phyloP scores from a whole-genome alignment of 2,329 filamentous ascomycete species.

The Aspergillus cejpii region DNA sequence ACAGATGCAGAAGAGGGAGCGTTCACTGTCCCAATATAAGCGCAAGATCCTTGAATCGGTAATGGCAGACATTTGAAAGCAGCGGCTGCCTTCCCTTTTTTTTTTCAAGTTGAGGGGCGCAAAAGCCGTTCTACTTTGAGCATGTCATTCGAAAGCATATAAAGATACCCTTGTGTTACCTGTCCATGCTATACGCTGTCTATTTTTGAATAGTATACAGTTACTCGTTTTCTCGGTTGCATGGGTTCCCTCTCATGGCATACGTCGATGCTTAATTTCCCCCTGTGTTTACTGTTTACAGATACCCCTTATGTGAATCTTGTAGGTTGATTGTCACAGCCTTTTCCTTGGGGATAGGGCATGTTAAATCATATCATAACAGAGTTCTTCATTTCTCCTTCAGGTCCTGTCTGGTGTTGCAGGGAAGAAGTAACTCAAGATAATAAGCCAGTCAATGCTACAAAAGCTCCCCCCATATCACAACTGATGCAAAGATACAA shows the following conservation, averaged over 20 bases:
- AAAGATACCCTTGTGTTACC: background rate
- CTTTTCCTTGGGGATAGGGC: background rate
- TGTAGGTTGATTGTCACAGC: background rate
- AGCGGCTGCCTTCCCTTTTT: background rate
- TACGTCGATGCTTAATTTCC: slow-evolving; percentile 5
- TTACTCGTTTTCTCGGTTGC: slow-evolving; percentile 1
- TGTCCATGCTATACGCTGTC: background rate
- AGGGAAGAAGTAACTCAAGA: background rate
- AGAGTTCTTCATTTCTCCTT: background rate
- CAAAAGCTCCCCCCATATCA: background rate
- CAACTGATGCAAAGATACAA: background rate
- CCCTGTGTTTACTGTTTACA: slow-evolving; percentile 5
- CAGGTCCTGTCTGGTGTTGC: too few relatives aligned
- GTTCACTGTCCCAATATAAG: slow-evolving; percentile 35
- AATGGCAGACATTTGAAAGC: slow-evolving; percentile 35
- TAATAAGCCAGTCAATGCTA: background rate
- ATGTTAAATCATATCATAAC: background rate
- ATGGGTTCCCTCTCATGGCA: background rate
- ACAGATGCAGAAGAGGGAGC: slow-evolving; percentile 37
- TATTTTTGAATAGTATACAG: background rate
- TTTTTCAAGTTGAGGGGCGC: background rate
- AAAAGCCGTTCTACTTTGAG: background rate
- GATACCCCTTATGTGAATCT: slow-evolving; percentile 19
- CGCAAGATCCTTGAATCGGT: slow-evolving; percentile 40
- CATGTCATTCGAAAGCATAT: background rate